Evolutionary conservation across 2,329 filamentous ascomycete genomes (phyloP).

Genomic region (Apiospora saccharicola): DNA sequence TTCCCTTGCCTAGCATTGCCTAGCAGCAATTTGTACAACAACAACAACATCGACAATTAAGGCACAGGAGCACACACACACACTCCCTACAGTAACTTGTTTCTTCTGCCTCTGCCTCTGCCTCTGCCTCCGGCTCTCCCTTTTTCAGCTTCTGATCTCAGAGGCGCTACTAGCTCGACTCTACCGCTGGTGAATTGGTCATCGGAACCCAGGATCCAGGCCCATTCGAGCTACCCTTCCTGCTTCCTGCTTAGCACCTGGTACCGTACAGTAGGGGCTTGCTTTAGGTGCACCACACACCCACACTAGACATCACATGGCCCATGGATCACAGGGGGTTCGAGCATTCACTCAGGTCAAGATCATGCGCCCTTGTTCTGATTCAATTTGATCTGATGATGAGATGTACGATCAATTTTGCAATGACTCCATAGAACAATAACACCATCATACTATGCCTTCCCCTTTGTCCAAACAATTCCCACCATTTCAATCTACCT

Average conservation of each 20-base stretch:
- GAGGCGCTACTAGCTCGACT: slow-evolving; percentile 18
- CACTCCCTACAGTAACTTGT: neutral
- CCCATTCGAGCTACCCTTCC: slow-evolving; percentile 15
- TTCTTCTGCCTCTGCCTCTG: neutral
- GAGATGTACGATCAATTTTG: slow-evolving; percentile 17
- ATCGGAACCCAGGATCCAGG: slow-evolving; percentile 13
- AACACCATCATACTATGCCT: slow-evolving; percentile 25
- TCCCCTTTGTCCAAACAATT: slow-evolving; percentile 27
- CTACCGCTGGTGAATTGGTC: slow-evolving; percentile 19
- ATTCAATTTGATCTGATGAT: slow-evolving; percentile 4
- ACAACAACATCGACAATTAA: neutral
- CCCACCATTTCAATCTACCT: slow-evolving; percentile 9
- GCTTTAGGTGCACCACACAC: slow-evolving; percentile 17
- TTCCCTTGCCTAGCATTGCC: neutral
- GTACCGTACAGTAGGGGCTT: neutral
- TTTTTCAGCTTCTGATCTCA: slow-evolving; percentile 18
- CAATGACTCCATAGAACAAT: slow-evolving; percentile 21
- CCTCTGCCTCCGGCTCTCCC: neutral
- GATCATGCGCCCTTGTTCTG: slow-evolving; percentile 14
- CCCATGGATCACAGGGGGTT: slow-evolving; percentile 21
- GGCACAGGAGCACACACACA: neutral
- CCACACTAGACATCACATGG: slow-evolving; percentile 18
- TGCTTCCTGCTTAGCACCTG: slow-evolving; percentile 2
- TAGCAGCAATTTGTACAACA: neutral
- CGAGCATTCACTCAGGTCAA: slow-evolving; percentile 18